Evolutionary conservation across 192 early-diverging fungal species (phyloP), one percentile per base, ranked within the genome.

Genomic region (Geranomyces variabilis): DNA sequence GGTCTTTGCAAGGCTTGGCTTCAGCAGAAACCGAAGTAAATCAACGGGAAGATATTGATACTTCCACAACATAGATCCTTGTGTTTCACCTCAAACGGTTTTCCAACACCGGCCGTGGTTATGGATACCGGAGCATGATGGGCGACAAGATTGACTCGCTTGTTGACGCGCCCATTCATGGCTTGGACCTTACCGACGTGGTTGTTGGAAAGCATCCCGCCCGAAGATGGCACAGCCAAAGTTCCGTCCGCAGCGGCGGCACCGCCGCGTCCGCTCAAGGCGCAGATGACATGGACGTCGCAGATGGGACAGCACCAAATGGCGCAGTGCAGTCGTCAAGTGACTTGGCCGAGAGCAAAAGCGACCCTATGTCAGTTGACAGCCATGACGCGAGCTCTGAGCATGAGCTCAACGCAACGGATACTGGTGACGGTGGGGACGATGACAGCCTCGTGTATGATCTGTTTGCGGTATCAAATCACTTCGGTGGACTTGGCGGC

Each of bases 51-150:
- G 19, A 21, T 22, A 41, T 41, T 41, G 10, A 41, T 7, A 22
- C 53, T 36, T 53, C 10, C 36, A n/a, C n/a, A 10, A 41, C 36
- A 61, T 44, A 81, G 77, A 83, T 90, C 43, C 77, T 94, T 24
- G 90, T 94, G 1, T 88, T 94, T 66, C 92, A 93, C 65, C 80
- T 94, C 33, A 94, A 94, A 74, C 83, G 93, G 29, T 94, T 94
- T 75, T 82, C 84, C 1, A 83, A 75, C 49, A 47, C 71, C 14
- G 87, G 89, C 31, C 83, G 90, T 29, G 72, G 76, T 14, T 81
- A 83, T 33, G 36, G 36, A 41, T 76, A 67, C 46, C 79, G 90
- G 28, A 83, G 84, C 28, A 80, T 90, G 61, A 77, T 70, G 36
- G 74, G 75, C n/a, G 89, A 91, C 61, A 94, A 94, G 70, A 85